phyloP scores from a whole-genome alignment of 306 rosid species.

The Rosa chinensis region DNA sequence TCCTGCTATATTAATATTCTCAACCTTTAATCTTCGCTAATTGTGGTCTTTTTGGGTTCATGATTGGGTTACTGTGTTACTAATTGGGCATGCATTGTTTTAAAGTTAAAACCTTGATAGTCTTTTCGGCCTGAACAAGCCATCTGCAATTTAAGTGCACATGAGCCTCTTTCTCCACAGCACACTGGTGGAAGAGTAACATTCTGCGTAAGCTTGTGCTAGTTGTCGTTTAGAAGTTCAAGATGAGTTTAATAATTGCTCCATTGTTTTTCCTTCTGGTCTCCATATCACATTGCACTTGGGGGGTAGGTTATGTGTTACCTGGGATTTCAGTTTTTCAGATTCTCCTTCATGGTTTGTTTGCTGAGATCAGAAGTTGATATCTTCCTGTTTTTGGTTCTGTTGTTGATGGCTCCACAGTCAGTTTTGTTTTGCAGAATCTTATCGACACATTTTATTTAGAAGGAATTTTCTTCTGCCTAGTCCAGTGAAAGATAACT shows the following conservation, averaged over 20 bases:
- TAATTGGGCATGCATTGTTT: conserved; percentile 73
- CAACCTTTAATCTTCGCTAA: conserved; percentile 75
- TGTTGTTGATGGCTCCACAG: neutral
- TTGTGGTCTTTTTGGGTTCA: conserved; percentile 79
- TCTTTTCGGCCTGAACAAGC: conserved; percentile 50
- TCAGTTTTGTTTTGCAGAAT: neutral
- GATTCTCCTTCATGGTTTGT: conserved; percentile 39
- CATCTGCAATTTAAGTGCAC: conserved; percentile 37
- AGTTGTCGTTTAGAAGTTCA: conserved; percentile 42
- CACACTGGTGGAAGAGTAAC: conserved; percentile 33
- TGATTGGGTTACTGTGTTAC: conserved; percentile 82
- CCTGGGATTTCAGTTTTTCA: conserved; percentile 31
- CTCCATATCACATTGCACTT: conserved; percentile 19
- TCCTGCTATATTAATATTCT: conserved; percentile 60
- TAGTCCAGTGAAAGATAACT: neutral
- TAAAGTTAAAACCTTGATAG: conserved; percentile 42
- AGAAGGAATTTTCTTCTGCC: neutral
- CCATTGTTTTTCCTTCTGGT: conserved; percentile 24
- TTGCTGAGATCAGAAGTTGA: conserved; percentile 35
- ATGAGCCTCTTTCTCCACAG: conserved; percentile 32
- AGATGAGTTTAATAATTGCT: conserved; percentile 35
- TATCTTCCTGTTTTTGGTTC: neutral
- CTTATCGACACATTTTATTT: neutral
- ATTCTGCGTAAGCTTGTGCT: conserved; percentile 31
- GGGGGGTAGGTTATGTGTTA: conserved; percentile 33